phyloP scores from a whole-genome alignment of 164 flowering plant genomes.

The Stephania japonica region DNA sequence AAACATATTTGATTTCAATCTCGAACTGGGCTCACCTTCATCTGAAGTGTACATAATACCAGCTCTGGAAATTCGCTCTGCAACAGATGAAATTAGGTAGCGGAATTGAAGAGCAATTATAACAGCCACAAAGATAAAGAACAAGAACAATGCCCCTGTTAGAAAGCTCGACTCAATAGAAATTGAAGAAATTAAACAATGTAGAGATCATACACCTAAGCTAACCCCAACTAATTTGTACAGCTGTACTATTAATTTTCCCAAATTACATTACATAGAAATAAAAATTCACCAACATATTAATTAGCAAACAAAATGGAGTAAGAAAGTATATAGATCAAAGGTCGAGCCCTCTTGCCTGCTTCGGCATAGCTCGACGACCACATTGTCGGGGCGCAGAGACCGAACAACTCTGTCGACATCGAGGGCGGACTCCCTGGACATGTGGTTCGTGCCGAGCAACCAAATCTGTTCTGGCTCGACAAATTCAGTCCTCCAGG shows the following conservation, averaged over 20 bases:
- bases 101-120: conserved; percentile 15
- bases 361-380: conserved; percentile 95
- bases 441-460: conserved; percentile 67
- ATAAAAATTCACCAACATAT: too few relatives aligned
- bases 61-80: conserved; percentile 81
- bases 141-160: too few relatives aligned
- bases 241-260: too few relatives aligned
- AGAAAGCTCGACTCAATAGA: too few relatives aligned
- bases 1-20: conserved; percentile 57
- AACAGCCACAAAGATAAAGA: background rate
- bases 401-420: conserved; percentile 70
- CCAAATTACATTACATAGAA: too few relatives aligned
- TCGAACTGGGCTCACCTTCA: conserved; percentile 33
- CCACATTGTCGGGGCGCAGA: conserved; percentile 82
- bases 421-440: conserved; percentile 41
- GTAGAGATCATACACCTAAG: too few relatives aligned
- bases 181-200: too few relatives aligned
- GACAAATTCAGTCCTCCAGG: conserved; percentile 69
- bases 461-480: conserved; percentile 93
- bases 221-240: too few relatives aligned
- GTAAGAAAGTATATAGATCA: too few relatives aligned
- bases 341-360: conserved; percentile 46
- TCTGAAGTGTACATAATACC: conserved; percentile 78
- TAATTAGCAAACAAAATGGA: too few relatives aligned
- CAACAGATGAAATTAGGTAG: conserved; percentile 44